These are phyloP conservation scores for Saccharata proteae DNA, from an alignment of 2,329 filamentous ascomycete genomes.

Conservation along the genomic window DNA sequence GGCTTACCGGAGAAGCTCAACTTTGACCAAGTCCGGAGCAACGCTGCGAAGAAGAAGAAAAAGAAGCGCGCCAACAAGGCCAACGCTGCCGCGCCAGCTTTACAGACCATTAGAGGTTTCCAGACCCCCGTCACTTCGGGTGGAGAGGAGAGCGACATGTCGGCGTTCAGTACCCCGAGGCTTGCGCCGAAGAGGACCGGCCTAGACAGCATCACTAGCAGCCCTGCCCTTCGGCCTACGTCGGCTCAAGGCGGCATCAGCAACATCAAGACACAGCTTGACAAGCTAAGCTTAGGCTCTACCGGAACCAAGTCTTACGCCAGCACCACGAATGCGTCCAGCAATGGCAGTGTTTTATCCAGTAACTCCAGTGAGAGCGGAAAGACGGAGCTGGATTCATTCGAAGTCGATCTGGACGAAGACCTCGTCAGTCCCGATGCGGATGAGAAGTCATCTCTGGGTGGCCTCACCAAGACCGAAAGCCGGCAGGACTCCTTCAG, in stretches of 20 bases:
- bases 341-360: slow-evolving; percentile 39
- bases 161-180: slow-evolving; percentile 28
- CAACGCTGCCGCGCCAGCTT: slow-evolving; percentile 24
- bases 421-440: slow-evolving; percentile 64
- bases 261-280: slow-evolving; percentile 68
- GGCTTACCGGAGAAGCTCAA: slow-evolving; percentile 23
- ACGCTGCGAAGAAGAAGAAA: slow-evolving; percentile 23
- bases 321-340: slow-evolving; percentile 27
- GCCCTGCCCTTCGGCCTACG: slow-evolving; percentile 37
- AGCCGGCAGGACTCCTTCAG: slow-evolving; percentile 40
- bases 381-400: slow-evolving; percentile 64
- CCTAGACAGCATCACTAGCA: slow-evolving; percentile 39
- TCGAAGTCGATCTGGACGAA: slow-evolving; percentile 71
- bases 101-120: slow-evolving; percentile 35
- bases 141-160: slow-evolving; percentile 44
- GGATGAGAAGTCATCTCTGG: not conserved
- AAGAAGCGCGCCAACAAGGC: slow-evolving; percentile 24
- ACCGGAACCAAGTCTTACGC: slow-evolving; percentile 37
- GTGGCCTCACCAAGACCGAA: slow-evolving; percentile 30
- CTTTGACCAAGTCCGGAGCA: slow-evolving; percentile 15
- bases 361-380: slow-evolving; percentile 50
- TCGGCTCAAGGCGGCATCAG: slow-evolving; percentile 59
- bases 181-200: slow-evolving; percentile 27
- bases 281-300: slow-evolving; percentile 56
- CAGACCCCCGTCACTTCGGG: slow-evolving; percentile 39